phyloP scores from a whole-genome alignment of 2,329 filamentous ascomycete genomes.

The Moelleriella libera region DNA sequence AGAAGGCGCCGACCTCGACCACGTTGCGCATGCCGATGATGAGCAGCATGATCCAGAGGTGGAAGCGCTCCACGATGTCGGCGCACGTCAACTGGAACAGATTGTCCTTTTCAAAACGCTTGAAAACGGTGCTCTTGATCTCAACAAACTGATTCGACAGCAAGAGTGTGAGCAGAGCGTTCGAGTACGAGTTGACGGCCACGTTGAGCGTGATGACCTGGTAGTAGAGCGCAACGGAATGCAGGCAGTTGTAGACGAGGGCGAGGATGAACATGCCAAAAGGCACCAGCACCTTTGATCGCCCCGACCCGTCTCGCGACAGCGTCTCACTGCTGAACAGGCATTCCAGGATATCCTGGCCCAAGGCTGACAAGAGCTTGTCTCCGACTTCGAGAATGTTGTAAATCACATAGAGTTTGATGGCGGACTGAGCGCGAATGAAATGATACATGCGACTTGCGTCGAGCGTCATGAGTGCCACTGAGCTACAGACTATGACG shows the following conservation, averaged over 20 bases:
- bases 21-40: conserved; percentile 96
- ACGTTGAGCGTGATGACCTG: conserved; percentile 97
- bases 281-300: conserved; percentile 80
- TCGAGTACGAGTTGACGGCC: conserved; percentile 96
- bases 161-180: conserved; percentile 79
- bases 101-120: conserved; percentile 97
- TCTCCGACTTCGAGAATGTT: conserved; percentile 92
- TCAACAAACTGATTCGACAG: conserved; percentile 98
- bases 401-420: conserved; percentile 98
- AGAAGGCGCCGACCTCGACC: conserved; percentile 83
- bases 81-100: conserved; percentile 93
- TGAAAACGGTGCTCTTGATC: conserved; percentile 97
- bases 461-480: conserved; percentile 79
- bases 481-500: conserved; percentile 74
- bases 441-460: conserved; percentile 97
- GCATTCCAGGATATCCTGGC: conserved; percentile 92
- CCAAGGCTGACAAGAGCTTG: conserved; percentile 75
- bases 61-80: conserved; percentile 92
- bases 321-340: conserved; percentile 88
- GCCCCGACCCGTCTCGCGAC: conserved; percentile 72
- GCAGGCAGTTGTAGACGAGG: conserved; percentile 73
- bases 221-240: conserved; percentile 83
- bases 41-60: conserved; percentile 91
- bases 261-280: conserved; percentile 85
- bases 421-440: conserved; percentile 88